Evolutionary conservation across 2,329 filamentous ascomycete species (phyloP).

Genomic region (Phaeosphaeria sp.): DNA sequence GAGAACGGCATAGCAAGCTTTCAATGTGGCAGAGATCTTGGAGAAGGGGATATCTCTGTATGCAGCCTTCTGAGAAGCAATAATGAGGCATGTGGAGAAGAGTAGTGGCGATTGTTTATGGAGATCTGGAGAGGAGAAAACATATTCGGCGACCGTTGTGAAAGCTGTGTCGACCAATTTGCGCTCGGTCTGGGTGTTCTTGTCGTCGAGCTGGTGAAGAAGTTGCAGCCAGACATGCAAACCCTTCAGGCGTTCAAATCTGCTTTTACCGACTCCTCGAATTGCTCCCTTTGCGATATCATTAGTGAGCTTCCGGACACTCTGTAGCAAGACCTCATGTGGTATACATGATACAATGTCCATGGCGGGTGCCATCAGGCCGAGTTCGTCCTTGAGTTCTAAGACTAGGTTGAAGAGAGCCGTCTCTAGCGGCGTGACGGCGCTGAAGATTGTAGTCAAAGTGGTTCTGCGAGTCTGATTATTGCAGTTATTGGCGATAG

Average conservation of each 20-base stretch:
- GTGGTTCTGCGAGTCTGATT: neutral
- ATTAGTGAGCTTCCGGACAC: conserved; percentile 14
- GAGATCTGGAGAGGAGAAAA: neutral
- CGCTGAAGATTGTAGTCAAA: neutral
- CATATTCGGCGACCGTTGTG: neutral
- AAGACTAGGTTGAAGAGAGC: neutral
- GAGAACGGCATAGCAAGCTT: neutral
- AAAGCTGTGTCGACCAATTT: conserved; percentile 10
- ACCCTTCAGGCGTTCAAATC: neutral
- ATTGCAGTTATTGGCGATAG: conserved; percentile 15
- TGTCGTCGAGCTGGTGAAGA: conserved; percentile 22
- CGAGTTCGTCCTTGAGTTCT: neutral
- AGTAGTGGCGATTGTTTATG: neutral
- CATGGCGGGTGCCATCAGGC: conserved; percentile 5
- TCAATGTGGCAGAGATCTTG: neutral
- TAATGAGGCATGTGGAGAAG: neutral
- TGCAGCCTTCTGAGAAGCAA: neutral
- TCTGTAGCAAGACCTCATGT: conserved; percentile 4
- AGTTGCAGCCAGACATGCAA: conserved; percentile 27
- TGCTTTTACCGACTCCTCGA: neutral
- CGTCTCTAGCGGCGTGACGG: neutral
- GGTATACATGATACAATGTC: conserved; percentile 21
- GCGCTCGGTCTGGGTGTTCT: neutral
- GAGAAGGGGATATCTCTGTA: neutral
- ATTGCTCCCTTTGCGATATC: conserved; percentile 10